Percentiles rank a stretch among this genome's conserved stretches.
Conservation (phyloP, 179 eudicot genomes). For the Patellifolia procumbens region DNA sequence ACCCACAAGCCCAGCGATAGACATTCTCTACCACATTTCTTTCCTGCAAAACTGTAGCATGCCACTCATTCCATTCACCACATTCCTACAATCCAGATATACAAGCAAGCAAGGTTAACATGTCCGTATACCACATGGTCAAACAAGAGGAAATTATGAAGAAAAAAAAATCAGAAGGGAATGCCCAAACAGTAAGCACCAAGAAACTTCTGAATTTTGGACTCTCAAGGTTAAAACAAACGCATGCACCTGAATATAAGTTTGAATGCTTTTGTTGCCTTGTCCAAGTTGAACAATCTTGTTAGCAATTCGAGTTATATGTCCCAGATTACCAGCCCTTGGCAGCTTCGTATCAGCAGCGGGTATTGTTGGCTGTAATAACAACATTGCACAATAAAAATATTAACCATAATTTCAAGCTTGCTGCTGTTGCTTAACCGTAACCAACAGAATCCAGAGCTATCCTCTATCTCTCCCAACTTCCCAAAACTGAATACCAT, state of each 20-base stretch:
- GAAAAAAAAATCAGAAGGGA: neutral
- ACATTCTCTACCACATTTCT: constrained; percentile 81
- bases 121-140: neutral
- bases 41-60: constrained; percentile 65
- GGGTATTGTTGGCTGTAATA: constrained; percentile 78
- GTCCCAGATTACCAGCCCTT: constrained; percentile 86
- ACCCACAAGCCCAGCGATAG: constrained; percentile 97
- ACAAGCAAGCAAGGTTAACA: constrained; percentile 20
- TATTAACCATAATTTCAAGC: neutral
- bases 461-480: neutral
- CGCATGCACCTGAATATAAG: constrained; percentile 47
- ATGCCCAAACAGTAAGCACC: neutral
- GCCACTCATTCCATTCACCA: constrained; percentile 86
- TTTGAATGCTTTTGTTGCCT: constrained; percentile 53
- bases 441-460: neutral
- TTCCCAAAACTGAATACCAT: too few relatives aligned
- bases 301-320: constrained; percentile 83
- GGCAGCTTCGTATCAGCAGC: constrained; percentile 65
- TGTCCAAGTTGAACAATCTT: constrained; percentile 75
- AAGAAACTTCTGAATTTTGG: neutral
- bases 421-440: neutral
- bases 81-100: constrained; percentile 47
- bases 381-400: constrained; percentile 17
- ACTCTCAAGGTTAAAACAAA: constrained; percentile 2
- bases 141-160: neutral